These are phyloP conservation scores for Coprinellus aureogranulatus DNA, from an alignment of 768 basidiomycete genomes.

Conservation along the genomic window DNA sequence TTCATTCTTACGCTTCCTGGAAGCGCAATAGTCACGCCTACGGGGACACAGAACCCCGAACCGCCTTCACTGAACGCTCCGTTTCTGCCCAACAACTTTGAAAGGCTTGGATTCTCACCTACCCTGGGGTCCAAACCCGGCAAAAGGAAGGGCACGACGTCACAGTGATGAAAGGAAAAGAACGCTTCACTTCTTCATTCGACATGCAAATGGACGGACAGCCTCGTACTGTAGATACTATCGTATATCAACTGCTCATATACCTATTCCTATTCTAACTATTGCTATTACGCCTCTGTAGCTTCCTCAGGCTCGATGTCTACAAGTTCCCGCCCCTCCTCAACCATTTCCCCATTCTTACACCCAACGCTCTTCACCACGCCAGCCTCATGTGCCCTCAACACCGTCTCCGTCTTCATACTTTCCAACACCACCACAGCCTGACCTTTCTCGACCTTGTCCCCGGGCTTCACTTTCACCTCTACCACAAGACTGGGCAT, in stretches of 20 bases:
- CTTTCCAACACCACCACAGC: conserved; percentile 84
- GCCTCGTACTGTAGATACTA: too few species aligned
- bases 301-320: conserved; percentile 48
- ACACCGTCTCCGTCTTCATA: conserved; percentile 95
- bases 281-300: neutral
- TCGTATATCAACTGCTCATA: too few species aligned
- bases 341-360: conserved; percentile 86
- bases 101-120: neutral
- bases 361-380: conserved; percentile 72
- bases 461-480: conserved; percentile 74
- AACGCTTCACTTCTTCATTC: too few species aligned
- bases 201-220: too few species aligned
- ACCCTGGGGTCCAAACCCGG: conserved; percentile 6
- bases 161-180: too few species aligned
- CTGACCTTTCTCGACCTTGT: conserved; percentile 78
- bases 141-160: conserved; percentile 1
- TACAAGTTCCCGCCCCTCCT: conserved; percentile 79
- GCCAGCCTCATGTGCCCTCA: conserved; percentile 69
- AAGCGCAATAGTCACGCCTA: too few species aligned
- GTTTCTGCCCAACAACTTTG: conserved; percentile 40
- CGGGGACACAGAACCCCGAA: conserved; percentile 55
- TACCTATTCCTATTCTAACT: too few species aligned
- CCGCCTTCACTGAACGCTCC: conserved; percentile 55
- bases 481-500: conserved; percentile 96
- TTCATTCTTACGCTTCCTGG: too few species aligned